Conservation (phyloP, 2,329 filamentous ascomycete species). For the Epichloe sp. region DNA sequence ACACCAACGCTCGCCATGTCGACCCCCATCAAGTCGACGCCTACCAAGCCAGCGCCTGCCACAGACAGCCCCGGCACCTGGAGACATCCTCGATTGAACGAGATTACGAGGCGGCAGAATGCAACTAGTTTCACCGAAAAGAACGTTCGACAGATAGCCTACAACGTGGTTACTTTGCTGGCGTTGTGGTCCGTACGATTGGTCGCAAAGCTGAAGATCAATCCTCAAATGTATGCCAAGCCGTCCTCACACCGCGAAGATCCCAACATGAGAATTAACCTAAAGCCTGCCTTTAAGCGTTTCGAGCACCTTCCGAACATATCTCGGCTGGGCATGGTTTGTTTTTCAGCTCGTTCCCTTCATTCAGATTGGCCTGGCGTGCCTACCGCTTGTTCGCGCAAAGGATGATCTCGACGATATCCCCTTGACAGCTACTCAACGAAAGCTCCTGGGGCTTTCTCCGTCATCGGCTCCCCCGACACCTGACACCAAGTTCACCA, state of each 20-base stretch:
- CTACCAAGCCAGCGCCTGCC: slow-evolving; percentile 27
- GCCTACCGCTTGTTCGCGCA: slow-evolving; percentile 58
- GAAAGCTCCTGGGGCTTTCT: slow-evolving; percentile 68
- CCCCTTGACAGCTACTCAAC: slow-evolving; percentile 63
- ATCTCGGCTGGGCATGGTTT: slow-evolving; percentile 32
- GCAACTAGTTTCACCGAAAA: slow-evolving; percentile 65
- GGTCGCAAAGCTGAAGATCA: slow-evolving; percentile 22
- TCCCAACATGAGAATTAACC: neutral
- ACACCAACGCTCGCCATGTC: slow-evolving; percentile 13
- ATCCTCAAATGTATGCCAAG: slow-evolving; percentile 22
- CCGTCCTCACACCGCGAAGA: neutral
- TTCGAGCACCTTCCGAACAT: slow-evolving; percentile 18
- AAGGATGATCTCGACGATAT: slow-evolving; percentile 78
- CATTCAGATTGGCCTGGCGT: slow-evolving; percentile 57
- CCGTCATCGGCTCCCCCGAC: slow-evolving; percentile 52
- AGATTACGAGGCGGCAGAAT: slow-evolving; percentile 72
- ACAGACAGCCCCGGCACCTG: slow-evolving; percentile 63
- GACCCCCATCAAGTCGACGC: slow-evolving; percentile 20
- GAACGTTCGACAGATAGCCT: slow-evolving; percentile 57
- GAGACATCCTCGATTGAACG: slow-evolving; percentile 78
- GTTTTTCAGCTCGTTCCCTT: slow-evolving; percentile 43
- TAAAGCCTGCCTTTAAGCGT: slow-evolving; percentile 14
- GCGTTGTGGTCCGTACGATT: slow-evolving; percentile 24
- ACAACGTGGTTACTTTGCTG: slow-evolving; percentile 45
- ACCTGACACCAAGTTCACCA: slow-evolving; percentile 59